These are phyloP conservation scores for Scytalidium lignicola DNA, from an alignment of 2,329 filamentous ascomycete genomes.

Conservation along the genomic window DNA sequence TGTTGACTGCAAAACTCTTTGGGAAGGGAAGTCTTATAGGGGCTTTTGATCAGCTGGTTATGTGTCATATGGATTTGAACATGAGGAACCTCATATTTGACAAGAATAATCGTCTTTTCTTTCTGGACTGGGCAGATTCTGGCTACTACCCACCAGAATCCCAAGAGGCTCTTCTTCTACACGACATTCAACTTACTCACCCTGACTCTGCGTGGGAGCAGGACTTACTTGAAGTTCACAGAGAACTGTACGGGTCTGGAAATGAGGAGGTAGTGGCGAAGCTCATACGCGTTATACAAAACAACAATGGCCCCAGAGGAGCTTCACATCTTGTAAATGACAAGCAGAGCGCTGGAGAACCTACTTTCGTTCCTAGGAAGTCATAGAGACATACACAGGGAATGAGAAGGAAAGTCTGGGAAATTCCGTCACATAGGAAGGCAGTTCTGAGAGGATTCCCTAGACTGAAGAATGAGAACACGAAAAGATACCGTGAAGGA, in stretches of 20 bases:
- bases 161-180: neutral
- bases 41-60: neutral
- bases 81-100: neutral
- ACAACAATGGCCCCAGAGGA: neutral
- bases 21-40: neutral
- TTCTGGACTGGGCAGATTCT: neutral
- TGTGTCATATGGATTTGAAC: conserved; percentile 1
- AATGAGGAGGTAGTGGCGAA: neutral
- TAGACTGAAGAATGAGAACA: no score
- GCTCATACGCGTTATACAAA: neutral
- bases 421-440: no score
- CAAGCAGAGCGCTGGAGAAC: no score
- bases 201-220: neutral
- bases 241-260: neutral
- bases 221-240: neutral
- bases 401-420: no score
- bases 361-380: no score
- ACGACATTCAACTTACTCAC: neutral
- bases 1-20: neutral
- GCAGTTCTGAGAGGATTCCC: no score
- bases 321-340: no score
- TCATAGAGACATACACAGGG: no score
- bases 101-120: neutral
- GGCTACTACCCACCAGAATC: neutral
- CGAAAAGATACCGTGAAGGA: no score